phyloP scores from a whole-genome alignment of 495 filamentous ascomycete species.

The Xylaria scruposa region DNA sequence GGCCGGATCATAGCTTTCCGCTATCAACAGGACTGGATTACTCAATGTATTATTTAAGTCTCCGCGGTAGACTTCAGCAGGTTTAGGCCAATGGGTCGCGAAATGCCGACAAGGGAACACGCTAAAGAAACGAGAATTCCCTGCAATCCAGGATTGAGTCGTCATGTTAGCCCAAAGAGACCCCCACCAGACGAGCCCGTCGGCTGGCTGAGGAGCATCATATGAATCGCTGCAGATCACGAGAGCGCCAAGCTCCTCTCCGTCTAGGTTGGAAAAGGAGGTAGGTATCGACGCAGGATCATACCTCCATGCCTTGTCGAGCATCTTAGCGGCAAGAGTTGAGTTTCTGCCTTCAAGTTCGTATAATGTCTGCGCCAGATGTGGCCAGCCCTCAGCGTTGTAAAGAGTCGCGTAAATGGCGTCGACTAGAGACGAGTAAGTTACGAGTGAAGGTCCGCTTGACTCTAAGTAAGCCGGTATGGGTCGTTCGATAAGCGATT shows the following conservation, averaged over 20 bases:
- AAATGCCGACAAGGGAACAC: constrained; percentile 54
- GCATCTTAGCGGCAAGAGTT: constrained; percentile 42
- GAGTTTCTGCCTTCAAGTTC: constrained; percentile 54
- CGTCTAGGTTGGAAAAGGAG: constrained; percentile 34
- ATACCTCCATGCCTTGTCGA: constrained; percentile 49
- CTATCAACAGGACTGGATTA: constrained; percentile 52
- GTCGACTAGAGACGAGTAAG: constrained; percentile 48
- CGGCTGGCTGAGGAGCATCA: constrained; percentile 47
- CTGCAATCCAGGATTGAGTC: constrained; percentile 49
- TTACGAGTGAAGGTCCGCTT: constrained; percentile 50
- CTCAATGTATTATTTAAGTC: constrained; percentile 50
- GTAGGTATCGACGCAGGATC: constrained; percentile 43
- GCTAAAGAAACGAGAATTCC: constrained; percentile 50
- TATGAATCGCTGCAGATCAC: constrained; percentile 54
- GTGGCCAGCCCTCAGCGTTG: constrained; percentile 49
- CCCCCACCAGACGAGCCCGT: constrained; percentile 51
- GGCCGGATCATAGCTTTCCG: constrained; percentile 55
- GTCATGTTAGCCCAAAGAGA: constrained; percentile 54
- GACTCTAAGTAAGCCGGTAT: constrained; percentile 41
- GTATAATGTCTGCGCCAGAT: constrained; percentile 45
- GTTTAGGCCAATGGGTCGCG: constrained; percentile 48
- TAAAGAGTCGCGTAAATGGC: constrained; percentile 50
- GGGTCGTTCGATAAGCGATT: constrained; percentile 45
- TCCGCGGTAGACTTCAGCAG: constrained; percentile 52
- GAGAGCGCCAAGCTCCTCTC: constrained; percentile 45